A percentile compares a stretch with the other conserved stretches of the same genome.
Conservation (phyloP, 140 eudicot genomes). For the Ambrosia hybrid region DNA sequence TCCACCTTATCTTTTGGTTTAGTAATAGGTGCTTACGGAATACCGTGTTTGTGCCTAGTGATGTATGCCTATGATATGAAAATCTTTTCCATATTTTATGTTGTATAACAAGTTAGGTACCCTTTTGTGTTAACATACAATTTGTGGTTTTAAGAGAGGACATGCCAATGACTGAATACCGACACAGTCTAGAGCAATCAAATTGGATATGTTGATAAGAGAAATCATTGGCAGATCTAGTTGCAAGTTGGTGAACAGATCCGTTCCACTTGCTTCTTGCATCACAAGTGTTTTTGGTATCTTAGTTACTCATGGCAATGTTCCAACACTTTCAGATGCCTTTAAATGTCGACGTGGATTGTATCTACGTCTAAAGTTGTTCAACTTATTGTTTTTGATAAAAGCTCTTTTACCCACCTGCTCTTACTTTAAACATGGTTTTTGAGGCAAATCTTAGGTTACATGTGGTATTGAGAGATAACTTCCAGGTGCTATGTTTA, state of each 20-base stretch:
- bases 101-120: neutral
- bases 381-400: neutral
- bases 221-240: neutral
- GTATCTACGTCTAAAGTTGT: neutral
- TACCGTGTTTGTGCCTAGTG: neutral
- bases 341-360: neutral
- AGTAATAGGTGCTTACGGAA: constrained; percentile 10
- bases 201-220: constrained; percentile 7
- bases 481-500: neutral
- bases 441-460: neutral
- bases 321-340: constrained; percentile 1
- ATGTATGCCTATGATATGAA: neutral
- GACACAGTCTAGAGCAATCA: constrained; percentile 8
- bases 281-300: constrained; percentile 19
- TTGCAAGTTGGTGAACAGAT: constrained; percentile 7
- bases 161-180: neutral
- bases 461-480: neutral
- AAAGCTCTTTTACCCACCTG: no score
- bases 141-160: constrained; percentile 9
- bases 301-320: neutral
- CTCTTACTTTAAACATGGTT: no score
- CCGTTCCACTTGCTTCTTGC: constrained; percentile 10
- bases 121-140: constrained; percentile 3
- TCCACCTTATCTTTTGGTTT: constrained; percentile 12
- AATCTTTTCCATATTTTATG: neutral